phyloP scores from a whole-genome alignment of 2,329 filamentous ascomycete genomes.

The Colletotrichum paranaense region DNA sequence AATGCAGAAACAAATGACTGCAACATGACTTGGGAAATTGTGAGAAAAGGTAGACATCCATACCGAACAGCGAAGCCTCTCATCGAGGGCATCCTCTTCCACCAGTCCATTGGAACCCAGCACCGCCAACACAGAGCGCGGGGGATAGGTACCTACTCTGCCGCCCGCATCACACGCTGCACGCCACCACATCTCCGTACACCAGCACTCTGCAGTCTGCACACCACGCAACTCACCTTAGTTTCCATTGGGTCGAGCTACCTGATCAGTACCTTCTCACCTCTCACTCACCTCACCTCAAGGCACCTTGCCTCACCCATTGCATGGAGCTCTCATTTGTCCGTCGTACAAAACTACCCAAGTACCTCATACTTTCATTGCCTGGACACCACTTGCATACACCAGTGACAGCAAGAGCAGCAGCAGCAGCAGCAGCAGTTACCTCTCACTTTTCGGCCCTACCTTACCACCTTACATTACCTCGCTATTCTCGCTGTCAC shows the following conservation, averaged over 20 bases:
- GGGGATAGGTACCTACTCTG: background rate
- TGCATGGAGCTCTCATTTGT: background rate
- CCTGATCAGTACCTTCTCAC: background rate
- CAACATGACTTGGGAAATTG: background rate
- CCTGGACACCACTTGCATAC: too few species aligned
- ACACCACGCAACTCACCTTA: background rate
- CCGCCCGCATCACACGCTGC: too few species aligned
- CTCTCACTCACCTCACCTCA: background rate
- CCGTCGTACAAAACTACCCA: background rate
- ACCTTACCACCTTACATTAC: background rate
- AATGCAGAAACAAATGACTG: background rate
- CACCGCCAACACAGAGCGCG: background rate
- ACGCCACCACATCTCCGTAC: too few species aligned
- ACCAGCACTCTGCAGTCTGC: background rate
- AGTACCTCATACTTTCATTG: too few species aligned
- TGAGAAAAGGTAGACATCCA: too few species aligned
- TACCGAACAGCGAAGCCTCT: too few species aligned
- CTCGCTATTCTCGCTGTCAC: background rate
- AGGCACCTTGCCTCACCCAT: background rate
- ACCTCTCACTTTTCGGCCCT: constrained; percentile 7
- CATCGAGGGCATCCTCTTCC: too few species aligned
- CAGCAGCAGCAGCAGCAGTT: background rate
- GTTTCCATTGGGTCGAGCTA: background rate
- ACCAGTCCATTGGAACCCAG: background rate
- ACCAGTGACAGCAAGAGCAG: too few species aligned